Evolutionary conservation across 441 rosid genomes (phyloP).

Genomic region (Gossypium gossypioides): DNA sequence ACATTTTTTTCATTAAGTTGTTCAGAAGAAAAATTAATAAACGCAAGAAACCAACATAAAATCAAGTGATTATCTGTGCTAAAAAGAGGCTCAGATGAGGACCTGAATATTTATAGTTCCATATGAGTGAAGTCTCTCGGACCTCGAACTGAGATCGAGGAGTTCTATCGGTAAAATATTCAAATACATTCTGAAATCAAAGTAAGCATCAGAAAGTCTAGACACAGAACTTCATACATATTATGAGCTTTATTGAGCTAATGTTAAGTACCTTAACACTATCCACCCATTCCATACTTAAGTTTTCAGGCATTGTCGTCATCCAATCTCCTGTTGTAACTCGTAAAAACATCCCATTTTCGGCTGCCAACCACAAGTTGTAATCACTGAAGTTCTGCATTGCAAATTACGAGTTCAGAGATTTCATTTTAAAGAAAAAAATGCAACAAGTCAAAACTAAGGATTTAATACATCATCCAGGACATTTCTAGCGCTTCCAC

Average conservation of each 20-base stretch:
- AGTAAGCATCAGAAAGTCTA: slow-evolving; percentile 26
- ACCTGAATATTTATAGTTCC: slow-evolving; percentile 70
- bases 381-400: slow-evolving; percentile 59
- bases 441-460: neutral
- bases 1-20: neutral
- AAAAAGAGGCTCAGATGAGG: neutral
- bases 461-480: slow-evolving; percentile 41
- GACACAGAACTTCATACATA: slow-evolving; percentile 11
- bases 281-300: slow-evolving; percentile 78
- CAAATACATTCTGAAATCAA: slow-evolving; percentile 66
- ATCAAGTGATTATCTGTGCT: neutral
- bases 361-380: slow-evolving; percentile 75
- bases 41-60: neutral
- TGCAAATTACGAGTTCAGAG: slow-evolving; percentile 10
- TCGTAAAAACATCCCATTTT: slow-evolving; percentile 74
- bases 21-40: neutral
- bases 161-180: slow-evolving; percentile 74
- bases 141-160: slow-evolving; percentile 66
- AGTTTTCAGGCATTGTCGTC: slow-evolving; percentile 79
- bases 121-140: slow-evolving; percentile 25
- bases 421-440: neutral
- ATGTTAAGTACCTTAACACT: slow-evolving; percentile 48
- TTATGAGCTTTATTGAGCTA: neutral
- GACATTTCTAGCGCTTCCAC: slow-evolving; percentile 61
- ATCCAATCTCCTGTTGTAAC: slow-evolving; percentile 56